Conservation (phyloP, 257 asterid genomes). For the Solanum sejunctum region DNA sequence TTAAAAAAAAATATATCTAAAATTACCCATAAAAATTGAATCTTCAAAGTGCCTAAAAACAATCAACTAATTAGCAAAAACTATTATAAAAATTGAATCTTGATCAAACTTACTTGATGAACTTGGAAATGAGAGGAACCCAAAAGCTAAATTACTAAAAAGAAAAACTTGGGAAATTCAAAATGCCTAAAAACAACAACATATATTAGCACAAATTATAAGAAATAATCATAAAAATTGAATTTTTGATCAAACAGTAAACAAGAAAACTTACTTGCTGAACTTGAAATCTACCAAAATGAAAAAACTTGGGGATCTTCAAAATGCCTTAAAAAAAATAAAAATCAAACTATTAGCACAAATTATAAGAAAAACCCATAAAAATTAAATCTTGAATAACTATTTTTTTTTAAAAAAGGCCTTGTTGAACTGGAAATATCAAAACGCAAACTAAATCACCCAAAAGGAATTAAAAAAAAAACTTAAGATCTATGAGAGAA, state of each 20-base stretch:
- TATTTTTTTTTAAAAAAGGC: not conserved
- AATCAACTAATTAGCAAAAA: not conserved
- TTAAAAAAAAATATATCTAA: not conserved
- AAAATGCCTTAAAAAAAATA: too few relatives aligned
- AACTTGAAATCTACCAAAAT: not conserved
- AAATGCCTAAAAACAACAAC: not conserved
- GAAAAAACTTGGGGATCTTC: not conserved
- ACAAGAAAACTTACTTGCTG: not conserved
- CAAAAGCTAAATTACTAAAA: not conserved
- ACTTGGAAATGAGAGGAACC: not conserved
- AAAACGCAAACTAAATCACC: not conserved
- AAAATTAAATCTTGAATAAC: not conserved
- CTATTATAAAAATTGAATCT: not conserved
- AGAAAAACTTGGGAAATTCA: constrained; percentile 1
- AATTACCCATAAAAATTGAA: not conserved
- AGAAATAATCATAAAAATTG: not conserved
- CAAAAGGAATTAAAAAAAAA: not conserved
- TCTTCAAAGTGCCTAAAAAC: not conserved
- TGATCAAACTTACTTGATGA: not conserved
- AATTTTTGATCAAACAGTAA: not conserved
- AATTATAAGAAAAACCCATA: not conserved
- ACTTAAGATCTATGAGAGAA: not conserved
- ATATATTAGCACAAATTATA: not conserved
- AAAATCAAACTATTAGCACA: not conserved
- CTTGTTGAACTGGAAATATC: not conserved